Evolutionary conservation across 208 protist genomes (phyloP).

Genomic region (Naegleria fowleri): DNA sequence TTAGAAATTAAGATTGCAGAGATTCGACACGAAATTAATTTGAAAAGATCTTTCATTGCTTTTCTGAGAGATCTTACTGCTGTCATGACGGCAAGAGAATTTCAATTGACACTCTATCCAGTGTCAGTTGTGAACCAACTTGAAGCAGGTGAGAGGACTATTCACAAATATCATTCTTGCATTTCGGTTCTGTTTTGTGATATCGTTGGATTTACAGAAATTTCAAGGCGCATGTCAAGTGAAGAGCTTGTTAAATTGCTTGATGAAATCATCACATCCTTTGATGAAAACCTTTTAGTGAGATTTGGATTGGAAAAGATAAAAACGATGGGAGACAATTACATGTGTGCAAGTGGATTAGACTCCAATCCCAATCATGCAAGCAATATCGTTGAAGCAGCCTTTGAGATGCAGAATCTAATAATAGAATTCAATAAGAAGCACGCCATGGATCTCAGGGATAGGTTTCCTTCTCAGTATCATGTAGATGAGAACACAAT

Average conservation of each 20-base stretch:
- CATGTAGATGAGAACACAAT: not conserved
- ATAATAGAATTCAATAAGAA: not conserved
- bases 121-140: not conserved
- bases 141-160: not conserved
- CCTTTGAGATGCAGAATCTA: not conserved
- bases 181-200: not conserved
- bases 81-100: not conserved
- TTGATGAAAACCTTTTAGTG: not conserved
- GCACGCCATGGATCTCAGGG: not conserved
- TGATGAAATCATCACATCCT: not conserved
- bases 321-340: constrained; percentile 19
- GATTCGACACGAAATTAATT: not conserved
- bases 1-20: constrained; percentile 13
- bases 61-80: not conserved
- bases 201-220: constrained; percentile 22
- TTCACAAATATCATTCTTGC: not conserved
- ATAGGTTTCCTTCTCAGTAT: not conserved
- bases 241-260: not conserved
- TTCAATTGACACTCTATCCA: not conserved
- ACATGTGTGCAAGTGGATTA: not conserved
- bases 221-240: not conserved
- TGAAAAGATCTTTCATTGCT: not conserved
- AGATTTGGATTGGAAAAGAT: not conserved
- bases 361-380: not conserved
- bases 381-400: not conserved